phyloP scores from a whole-genome alignment of 192 early-diverging fungal species.

The Coemansia umbellata region DNA sequence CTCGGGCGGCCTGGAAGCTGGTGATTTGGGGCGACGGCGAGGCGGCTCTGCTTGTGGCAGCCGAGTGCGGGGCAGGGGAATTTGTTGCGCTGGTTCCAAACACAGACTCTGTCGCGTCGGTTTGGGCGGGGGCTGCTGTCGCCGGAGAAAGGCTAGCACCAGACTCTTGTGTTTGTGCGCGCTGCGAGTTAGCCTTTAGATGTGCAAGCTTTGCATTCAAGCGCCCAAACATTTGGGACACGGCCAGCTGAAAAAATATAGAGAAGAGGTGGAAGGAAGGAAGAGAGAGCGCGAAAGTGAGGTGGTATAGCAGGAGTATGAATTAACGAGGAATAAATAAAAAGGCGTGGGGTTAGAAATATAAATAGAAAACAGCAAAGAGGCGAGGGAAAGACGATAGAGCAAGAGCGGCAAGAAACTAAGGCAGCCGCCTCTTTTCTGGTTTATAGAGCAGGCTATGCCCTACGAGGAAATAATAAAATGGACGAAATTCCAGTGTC shows the following conservation, averaged over 20 bases:
- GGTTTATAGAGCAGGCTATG: too few relatives aligned
- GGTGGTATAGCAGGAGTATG: too few relatives aligned
- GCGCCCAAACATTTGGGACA: slow-evolving; percentile 50
- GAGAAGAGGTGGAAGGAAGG: neutral
- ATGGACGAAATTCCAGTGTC: too few relatives aligned
- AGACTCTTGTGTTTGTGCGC: slow-evolving; percentile 28
- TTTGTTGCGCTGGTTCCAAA: slow-evolving; percentile 6
- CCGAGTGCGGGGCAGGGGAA: slow-evolving; percentile 4
- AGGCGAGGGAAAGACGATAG: too few relatives aligned
- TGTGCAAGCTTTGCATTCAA: slow-evolving; percentile 52
- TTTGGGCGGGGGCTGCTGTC: slow-evolving; percentile 1
- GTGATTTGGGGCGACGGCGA: slow-evolving; percentile 21
- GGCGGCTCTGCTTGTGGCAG: slow-evolving; percentile 26
- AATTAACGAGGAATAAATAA: too few relatives aligned
- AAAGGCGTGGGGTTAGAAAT: neutral
- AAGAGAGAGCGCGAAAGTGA: too few relatives aligned
- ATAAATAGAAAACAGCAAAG: neutral
- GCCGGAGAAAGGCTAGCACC: slow-evolving; percentile 32
- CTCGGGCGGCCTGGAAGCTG: slow-evolving; percentile 40
- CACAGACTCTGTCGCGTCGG: slow-evolving; percentile 9
- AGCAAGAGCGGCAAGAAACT: too few relatives aligned
- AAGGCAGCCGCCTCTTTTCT: too few relatives aligned
- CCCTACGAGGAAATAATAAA: too few relatives aligned
- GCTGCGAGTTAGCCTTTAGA: slow-evolving; percentile 44
- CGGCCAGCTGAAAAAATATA: neutral